Conservation (phyloP, 2,329 filamentous ascomycete genomes). For the Monosporascus sp. region DNA sequence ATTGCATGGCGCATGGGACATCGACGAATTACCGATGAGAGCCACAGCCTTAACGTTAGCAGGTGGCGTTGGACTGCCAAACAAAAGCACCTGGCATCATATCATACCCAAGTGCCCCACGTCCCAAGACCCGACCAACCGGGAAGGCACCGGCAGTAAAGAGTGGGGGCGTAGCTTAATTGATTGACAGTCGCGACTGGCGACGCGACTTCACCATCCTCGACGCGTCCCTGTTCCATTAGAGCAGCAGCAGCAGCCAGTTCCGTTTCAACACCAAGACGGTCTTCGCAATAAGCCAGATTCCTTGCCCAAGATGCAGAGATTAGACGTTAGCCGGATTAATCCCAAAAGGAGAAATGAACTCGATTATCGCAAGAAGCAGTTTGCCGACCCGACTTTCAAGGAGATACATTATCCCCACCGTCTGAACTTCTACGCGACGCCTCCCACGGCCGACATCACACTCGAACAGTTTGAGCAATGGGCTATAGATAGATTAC, state of each 20-base stretch:
- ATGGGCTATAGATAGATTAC: constrained; percentile 91
- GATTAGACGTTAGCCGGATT: constrained; percentile 40
- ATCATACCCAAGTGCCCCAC: no score
- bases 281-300: neutral
- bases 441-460: constrained; percentile 87
- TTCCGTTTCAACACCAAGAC: no score
- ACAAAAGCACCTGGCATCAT: no score
- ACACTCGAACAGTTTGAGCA: constrained; percentile 97
- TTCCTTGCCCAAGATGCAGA: constrained; percentile 17
- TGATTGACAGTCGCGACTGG: neutral
- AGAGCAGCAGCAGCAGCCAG: neutral
- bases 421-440: constrained; percentile 86
- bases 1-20: no score
- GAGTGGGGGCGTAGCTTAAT: neutral
- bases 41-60: no score
- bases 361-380: constrained; percentile 76
- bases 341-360: constrained; percentile 70
- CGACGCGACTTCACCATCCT: neutral
- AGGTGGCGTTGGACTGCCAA: no score
- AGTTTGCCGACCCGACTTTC: constrained; percentile 74
- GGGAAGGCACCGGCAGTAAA: neutral
- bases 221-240: neutral
- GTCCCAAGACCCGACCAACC: no score
- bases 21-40: no score
- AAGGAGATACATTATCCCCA: constrained; percentile 75